Evolutionary conservation across 2,329 filamentous ascomycete species (phyloP), one percentile per base, ranked within the genome.

Genomic region (Zymoseptoria tritici): DNA sequence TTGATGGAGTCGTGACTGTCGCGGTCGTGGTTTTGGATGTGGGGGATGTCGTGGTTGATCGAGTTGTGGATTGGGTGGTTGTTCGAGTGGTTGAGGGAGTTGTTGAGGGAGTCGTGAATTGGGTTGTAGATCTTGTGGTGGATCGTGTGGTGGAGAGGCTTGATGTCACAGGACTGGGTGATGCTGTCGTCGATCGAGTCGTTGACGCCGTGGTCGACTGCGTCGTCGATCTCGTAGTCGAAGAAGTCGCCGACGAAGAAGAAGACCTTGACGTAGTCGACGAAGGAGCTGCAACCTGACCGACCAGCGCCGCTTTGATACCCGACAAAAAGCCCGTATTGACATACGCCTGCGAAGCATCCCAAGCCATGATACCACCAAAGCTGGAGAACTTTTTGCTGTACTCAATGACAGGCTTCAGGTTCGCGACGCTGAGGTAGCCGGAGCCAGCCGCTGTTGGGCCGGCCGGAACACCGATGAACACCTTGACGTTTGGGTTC

Each of bases 301-400:
- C 36, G 5, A n/a, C 36, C 21, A 60, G 19, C 11, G 26, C 49
- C 26, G 36, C 49, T 59, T 65, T 67, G 1, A 72, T 66, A 2
- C 62, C 62, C 11, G 46, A 54, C 50, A 73, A 54, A 36, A 71
- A 73, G 6, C 65, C 67, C 2, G 22, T 42, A 55, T 75, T 74
- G 1, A 68, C 68, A 55, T 66, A 67, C 8, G 70, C 72, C 63
- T 74, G 72, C 89, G 78, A 71, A 85, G 82, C 69, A 66, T 74
- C 75, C 75, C 75, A 77, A 60, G 76, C 70, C 74, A 76, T 77
- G 4, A 76, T 67, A 0, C 75, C 75, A 0, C 74, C 75, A 62
- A 78, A 71, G 59, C 73, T 75, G 1, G 61, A 61, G 50, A 72
- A 67, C 1, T 59, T 60, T 62, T 66, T 69, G n/a, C 68, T 70